Base-by-base conservation (phyloP, 2,329 filamentous ascomycete species). In the Acrodontium crateriforme region DNA sequence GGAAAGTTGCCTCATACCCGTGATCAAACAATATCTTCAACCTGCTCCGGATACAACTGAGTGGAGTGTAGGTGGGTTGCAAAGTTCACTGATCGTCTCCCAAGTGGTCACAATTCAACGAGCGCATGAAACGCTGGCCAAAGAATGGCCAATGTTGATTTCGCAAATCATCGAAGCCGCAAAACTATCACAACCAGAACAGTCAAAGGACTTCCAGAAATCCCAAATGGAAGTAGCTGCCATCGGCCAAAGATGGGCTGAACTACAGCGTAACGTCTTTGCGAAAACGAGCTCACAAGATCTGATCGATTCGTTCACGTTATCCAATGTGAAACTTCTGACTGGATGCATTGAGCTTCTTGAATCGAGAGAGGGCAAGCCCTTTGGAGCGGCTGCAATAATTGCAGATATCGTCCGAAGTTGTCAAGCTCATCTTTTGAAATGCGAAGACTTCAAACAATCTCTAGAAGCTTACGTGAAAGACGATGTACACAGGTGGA, bases 131-230 rank as follows among this genome's bases (percentile, higher is more conserved):
- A 58, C 67, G 1, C 58, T 80, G 0, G 50, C 59, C 10, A 31
- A 31, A 3, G 61, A 75, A 37, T 89, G 81, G 80, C 51, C 60
- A 2, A 59, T 59, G 2, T 53, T 83, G n/a, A 68, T 71, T 0
- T 57, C 68, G 1, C 51, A 63, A 0, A 56, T 93, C n/a, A 60
- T 75, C 15, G 61, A 71, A 17, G 65, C 69, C 19, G 73, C 93
- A 31, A 74, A 74, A 29, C 69, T 71, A 5, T 91, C 83, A 0
- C 65, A 81, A 4, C 83, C 85, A 1, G 83, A 87, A 46, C 74
- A 87, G 31, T 84, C 83, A 0, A 77, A 77, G 36, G 78, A 83
- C 11, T 80, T 80, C 40, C 65, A 69, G 15, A 63, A 65, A 22
- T 91, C 82, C 0, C 83, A 93, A 48, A 65, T 71, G 27, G 60